phyloP scores from a whole-genome alignment of 345 rosid genomes.

The rapeseed (Brassica napus) region DNA sequence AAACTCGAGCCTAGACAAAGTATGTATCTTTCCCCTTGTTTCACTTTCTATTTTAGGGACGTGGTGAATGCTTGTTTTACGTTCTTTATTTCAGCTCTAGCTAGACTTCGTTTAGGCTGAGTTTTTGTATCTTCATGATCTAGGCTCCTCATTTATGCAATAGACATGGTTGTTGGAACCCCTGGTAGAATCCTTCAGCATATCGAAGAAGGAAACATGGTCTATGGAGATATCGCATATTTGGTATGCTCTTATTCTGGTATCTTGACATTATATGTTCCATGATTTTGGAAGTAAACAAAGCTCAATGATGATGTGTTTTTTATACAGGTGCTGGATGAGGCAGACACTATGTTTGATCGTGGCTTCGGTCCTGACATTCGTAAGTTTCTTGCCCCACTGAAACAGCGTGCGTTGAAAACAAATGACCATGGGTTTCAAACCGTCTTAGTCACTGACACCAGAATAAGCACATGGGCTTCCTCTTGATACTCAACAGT shows the following conservation, averaged over 20 bases:
- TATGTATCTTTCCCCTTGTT: conserved; percentile 32
- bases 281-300: neutral
- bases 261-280: conserved; percentile 15
- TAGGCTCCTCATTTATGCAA: conserved; percentile 29
- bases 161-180: conserved; percentile 94
- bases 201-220: conserved; percentile 87
- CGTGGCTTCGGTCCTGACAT: conserved; percentile 97
- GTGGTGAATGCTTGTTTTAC: neutral
- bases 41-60: neutral
- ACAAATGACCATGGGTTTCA: conserved; percentile 73
- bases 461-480: conserved; percentile 12
- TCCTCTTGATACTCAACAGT: too few relatives aligned
- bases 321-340: conserved; percentile 79
- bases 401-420: conserved; percentile 72
- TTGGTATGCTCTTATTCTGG: conserved; percentile 37
- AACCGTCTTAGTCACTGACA: conserved; percentile 84
- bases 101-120: neutral
- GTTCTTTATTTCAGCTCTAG: conserved; percentile 24
- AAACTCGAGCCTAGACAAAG: conserved; percentile 58
- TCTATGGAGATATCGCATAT: conserved; percentile 86
- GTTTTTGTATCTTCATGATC: neutral
- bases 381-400: conserved; percentile 79
- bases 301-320: neutral
- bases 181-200: conserved; percentile 98
- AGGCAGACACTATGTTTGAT: conserved; percentile 99